Evolutionary conservation across 306 rosid genomes (phyloP).

Genomic region (Betula pendula): DNA sequence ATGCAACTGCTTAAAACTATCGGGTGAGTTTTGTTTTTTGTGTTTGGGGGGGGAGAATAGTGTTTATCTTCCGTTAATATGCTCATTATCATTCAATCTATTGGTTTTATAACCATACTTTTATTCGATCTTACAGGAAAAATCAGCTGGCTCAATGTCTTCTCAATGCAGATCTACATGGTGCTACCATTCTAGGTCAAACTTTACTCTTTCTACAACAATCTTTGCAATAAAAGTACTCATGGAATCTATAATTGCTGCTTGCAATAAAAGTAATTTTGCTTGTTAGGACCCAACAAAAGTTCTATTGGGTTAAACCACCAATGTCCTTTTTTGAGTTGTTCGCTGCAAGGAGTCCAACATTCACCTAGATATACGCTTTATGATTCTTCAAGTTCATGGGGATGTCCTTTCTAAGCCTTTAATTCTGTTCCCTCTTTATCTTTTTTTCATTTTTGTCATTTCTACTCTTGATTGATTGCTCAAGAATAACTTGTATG

Average conservation of each 20-base stretch:
- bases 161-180: slow-evolving; percentile 79
- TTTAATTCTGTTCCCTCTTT: neutral
- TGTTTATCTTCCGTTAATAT: neutral
- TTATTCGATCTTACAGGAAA: slow-evolving; percentile 55
- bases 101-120: slow-evolving; percentile 25
- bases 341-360: neutral
- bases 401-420: neutral
- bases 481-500: neutral
- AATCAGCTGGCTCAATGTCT: slow-evolving; percentile 75
- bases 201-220: slow-evolving; percentile 10
- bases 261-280: slow-evolving; percentile 1
- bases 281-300: too few species aligned
- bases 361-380: neutral
- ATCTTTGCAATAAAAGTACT: slow-evolving; percentile 9
- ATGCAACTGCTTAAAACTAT: slow-evolving; percentile 47
- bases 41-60: too few species aligned
- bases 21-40: slow-evolving; percentile 39
- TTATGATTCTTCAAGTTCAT: neutral
- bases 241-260: neutral
- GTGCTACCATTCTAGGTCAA: slow-evolving; percentile 75
- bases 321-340: neutral
- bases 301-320: neutral
- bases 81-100: neutral
- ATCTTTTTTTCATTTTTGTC: neutral
- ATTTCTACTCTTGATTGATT: neutral